A percentile compares a stretch with the other conserved stretches of the same genome.
phyloP scores from a whole-genome alignment of 2,329 filamentous ascomycete genomes.

The Chaetoscypha palmicola region DNA sequence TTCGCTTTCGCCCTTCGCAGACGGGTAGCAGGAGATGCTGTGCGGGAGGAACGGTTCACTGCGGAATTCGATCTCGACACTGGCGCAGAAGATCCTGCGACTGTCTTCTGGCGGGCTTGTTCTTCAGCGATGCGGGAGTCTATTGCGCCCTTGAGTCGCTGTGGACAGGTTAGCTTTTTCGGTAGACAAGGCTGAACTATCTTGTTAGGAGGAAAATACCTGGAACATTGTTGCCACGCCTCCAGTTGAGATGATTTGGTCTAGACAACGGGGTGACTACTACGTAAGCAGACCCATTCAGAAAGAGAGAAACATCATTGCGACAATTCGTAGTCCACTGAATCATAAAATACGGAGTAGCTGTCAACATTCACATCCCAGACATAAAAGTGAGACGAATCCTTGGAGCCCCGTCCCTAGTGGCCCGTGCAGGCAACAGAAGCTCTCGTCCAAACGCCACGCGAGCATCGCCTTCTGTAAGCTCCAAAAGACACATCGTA shows the following conservation, averaged over 20 bases:
- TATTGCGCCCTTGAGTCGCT: conserved; percentile 80
- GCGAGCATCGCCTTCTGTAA: background rate
- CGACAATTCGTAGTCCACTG: background rate
- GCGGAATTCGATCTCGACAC: conserved; percentile 38
- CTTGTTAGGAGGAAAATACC: conserved; percentile 24
- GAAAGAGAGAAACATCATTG: conserved; percentile 12
- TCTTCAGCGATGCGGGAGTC: conserved; percentile 87
- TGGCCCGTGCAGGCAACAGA: background rate
- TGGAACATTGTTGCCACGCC: conserved; percentile 30
- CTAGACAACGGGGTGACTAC: too few species aligned
- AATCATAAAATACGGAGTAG: conserved; percentile 4
- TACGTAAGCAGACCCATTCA: conserved; percentile 5
- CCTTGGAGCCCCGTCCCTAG: background rate
- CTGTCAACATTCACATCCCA: too few species aligned
- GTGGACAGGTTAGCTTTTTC: conserved; percentile 13
- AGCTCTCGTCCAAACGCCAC: conserved; percentile 1
- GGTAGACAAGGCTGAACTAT: conserved; percentile 14
- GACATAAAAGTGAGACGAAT: background rate
- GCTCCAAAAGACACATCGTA: too few species aligned
- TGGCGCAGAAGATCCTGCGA: conserved; percentile 36
- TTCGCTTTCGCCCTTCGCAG: conserved; percentile 24
- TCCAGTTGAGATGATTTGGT: conserved; percentile 1
- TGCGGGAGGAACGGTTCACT: conserved; percentile 21
- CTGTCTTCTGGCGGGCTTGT: conserved; percentile 58
- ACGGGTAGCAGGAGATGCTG: conserved; percentile 24